phyloP scores from a whole-genome alignment of 306 rosid genomes.

The Prunus persica region DNA sequence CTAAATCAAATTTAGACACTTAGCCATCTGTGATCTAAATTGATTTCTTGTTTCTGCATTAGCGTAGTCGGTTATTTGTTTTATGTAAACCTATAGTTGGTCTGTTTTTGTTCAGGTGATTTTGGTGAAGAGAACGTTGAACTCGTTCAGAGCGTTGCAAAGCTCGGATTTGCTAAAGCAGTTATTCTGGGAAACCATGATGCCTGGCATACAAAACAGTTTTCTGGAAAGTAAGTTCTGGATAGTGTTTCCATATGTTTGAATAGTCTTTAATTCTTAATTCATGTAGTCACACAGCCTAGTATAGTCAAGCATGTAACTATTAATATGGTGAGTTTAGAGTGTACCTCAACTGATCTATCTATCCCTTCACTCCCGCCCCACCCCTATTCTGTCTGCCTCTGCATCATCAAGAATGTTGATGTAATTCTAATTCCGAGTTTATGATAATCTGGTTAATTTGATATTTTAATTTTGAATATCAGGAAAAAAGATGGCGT shows the following conservation, averaged over 20 bases:
- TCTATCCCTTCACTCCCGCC: not conserved
- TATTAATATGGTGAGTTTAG: not conserved
- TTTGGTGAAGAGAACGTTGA: constrained; percentile 92
- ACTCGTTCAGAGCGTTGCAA: constrained; percentile 73
- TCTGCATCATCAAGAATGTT: not conserved
- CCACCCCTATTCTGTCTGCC: not conserved
- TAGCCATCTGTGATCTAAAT: constrained; percentile 2
- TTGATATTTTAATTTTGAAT: constrained; percentile 36
- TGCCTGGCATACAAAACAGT: constrained; percentile 76
- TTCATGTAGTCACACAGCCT: not conserved
- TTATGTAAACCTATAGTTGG: not conserved
- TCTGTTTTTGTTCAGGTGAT: constrained; percentile 54
- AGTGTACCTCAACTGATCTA: not conserved
- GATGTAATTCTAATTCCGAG: not conserved
- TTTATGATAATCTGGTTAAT: constrained; percentile 22
- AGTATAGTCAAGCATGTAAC: not conserved
- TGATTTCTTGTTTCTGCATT: not conserved
- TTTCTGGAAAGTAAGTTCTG: constrained; percentile 68
- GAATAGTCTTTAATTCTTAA: too few species aligned
- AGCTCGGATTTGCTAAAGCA: constrained; percentile 66
- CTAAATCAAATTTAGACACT: not conserved
- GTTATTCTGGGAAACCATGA: constrained; percentile 91
- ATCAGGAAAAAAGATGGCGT: constrained; percentile 77
- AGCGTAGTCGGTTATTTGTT: constrained; percentile 7
- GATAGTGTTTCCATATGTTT: not conserved